A percentile compares a stretch with the other conserved stretches of the same genome.
phyloP scores from a whole-genome alignment of 2,329 filamentous ascomycete genomes.

The Emergomyces africanus region DNA sequence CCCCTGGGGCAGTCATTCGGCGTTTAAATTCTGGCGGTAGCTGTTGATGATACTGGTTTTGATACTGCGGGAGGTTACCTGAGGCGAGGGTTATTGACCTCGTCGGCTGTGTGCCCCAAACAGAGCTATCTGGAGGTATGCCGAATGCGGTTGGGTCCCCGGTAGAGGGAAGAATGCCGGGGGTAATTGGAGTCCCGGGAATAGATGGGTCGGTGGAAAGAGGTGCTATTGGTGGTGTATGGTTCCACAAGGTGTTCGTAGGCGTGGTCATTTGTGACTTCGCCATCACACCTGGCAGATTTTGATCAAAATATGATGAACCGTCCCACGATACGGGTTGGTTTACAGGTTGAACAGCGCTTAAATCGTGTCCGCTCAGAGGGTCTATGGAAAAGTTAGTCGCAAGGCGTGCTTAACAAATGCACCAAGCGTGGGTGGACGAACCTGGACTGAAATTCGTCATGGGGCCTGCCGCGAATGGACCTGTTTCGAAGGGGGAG shows the following conservation, averaged over 20 bases:
- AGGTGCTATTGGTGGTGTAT: constrained; percentile 16
- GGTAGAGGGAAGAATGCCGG: constrained; percentile 19
- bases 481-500: constrained; percentile 18
- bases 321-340: constrained; percentile 26
- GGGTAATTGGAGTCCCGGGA: constrained; percentile 19
- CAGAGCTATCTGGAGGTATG: constrained; percentile 15
- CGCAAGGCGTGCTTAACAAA: background rate
- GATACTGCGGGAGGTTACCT: constrained; percentile 17
- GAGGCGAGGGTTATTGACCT: constrained; percentile 24
- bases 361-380: constrained; percentile 18
- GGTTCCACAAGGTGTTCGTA: constrained; percentile 23
- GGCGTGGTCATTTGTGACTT: constrained; percentile 25
- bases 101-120: constrained; percentile 23
- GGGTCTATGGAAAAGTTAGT: constrained; percentile 16
- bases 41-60: constrained; percentile 19
- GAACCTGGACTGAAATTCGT: constrained; percentile 24
- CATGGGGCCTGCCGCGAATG: constrained; percentile 22
- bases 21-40: constrained; percentile 23
- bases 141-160: constrained; percentile 20
- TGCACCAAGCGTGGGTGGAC: constrained; percentile 9
- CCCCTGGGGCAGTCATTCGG: constrained; percentile 25
- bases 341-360: constrained; percentile 21
- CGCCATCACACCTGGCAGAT: constrained; percentile 18
- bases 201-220: constrained; percentile 19
- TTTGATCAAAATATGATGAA: constrained; percentile 24